phyloP scores from a whole-genome alignment of 1,284 basidiomycete species.

The Abortiporus biennis region DNA sequence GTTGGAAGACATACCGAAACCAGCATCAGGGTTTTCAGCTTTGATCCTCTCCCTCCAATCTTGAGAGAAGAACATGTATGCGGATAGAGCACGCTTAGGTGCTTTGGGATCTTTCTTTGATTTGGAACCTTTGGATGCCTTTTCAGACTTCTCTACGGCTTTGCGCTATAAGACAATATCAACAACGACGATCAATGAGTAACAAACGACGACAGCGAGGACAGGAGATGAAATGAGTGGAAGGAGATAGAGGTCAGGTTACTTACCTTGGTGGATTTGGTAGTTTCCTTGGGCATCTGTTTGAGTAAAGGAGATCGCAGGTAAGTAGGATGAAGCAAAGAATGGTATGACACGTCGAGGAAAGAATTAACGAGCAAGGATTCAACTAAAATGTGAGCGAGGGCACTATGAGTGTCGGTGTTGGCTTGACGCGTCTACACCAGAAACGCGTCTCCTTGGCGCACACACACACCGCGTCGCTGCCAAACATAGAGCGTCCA shows the following conservation, averaged over 20 bases:
- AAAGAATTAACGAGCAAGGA: background rate
- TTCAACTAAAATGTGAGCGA: background rate
- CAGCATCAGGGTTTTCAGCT: constrained; percentile 90
- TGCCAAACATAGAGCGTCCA: background rate
- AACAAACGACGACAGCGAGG: background rate
- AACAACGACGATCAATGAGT: background rate
- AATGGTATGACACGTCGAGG: background rate
- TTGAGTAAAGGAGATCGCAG: constrained; percentile 27
- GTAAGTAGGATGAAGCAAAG: constrained; percentile 21
- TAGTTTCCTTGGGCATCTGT: constrained; percentile 80
- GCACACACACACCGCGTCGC: no score
- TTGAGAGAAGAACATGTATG: constrained; percentile 98
- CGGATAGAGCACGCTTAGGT: constrained; percentile 88
- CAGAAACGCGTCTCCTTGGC: no score
- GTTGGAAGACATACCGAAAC: constrained; percentile 63
- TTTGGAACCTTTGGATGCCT: constrained; percentile 40
- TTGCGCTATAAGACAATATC: constrained; percentile 49
- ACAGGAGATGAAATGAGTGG: constrained; percentile 12
- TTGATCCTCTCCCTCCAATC: constrained; percentile 95
- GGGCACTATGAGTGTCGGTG: background rate
- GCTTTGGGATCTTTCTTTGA: constrained; percentile 78
- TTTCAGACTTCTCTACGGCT: constrained; percentile 66
- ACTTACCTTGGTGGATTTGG: constrained; percentile 72
- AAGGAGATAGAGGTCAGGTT: constrained; percentile 9
- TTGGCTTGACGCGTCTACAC: background rate